These are phyloP conservation scores for Aspergillus jensenii DNA, from an alignment of 2,329 filamentous ascomycete species.

Conservation along the genomic window DNA sequence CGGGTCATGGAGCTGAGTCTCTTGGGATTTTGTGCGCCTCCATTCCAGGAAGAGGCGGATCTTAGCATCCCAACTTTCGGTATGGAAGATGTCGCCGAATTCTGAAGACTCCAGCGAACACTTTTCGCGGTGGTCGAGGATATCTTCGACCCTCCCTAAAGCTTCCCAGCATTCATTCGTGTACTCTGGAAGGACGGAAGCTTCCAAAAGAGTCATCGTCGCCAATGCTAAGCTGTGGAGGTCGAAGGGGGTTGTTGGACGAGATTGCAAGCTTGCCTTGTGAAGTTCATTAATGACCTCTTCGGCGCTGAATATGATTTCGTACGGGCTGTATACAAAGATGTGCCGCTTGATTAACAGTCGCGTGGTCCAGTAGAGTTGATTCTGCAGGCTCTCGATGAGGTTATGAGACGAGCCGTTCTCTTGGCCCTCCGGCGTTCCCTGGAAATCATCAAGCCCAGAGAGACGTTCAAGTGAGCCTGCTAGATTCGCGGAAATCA, in stretches of 20 bases:
- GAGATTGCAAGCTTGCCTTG: slow-evolving; percentile 31
- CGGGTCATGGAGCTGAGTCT: slow-evolving; percentile 31
- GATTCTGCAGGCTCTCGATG: slow-evolving; percentile 39
- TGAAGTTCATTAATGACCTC: slow-evolving; percentile 42
- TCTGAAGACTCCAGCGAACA: slow-evolving; percentile 28
- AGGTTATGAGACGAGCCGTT: slow-evolving; percentile 27
- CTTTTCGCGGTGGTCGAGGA: slow-evolving; percentile 48
- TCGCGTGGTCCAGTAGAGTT: slow-evolving; percentile 44
- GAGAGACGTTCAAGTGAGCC: slow-evolving; percentile 40
- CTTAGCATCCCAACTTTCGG: slow-evolving; percentile 41
- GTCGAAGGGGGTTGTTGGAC: slow-evolving; percentile 40
- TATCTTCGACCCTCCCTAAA: slow-evolving; percentile 53
- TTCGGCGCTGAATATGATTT: slow-evolving; percentile 42
- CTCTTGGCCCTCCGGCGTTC: slow-evolving; percentile 26
- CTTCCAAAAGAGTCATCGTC: slow-evolving; percentile 43
- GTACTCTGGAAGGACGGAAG: slow-evolving; percentile 41
- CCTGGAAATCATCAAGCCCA: slow-evolving; percentile 36
- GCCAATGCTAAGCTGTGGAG: slow-evolving; percentile 42
- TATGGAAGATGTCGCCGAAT: slow-evolving; percentile 41
- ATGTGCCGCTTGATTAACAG: slow-evolving; percentile 45
- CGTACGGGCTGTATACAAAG: slow-evolving; percentile 42
- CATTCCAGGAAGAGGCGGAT: slow-evolving; percentile 42
- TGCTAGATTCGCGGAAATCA: slow-evolving; percentile 37
- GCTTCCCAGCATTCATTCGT: slow-evolving; percentile 39
- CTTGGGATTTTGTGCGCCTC: slow-evolving; percentile 36